Conservation (phyloP, 768 basidiomycete genomes). For the Xerocomus potaroensis region DNA sequence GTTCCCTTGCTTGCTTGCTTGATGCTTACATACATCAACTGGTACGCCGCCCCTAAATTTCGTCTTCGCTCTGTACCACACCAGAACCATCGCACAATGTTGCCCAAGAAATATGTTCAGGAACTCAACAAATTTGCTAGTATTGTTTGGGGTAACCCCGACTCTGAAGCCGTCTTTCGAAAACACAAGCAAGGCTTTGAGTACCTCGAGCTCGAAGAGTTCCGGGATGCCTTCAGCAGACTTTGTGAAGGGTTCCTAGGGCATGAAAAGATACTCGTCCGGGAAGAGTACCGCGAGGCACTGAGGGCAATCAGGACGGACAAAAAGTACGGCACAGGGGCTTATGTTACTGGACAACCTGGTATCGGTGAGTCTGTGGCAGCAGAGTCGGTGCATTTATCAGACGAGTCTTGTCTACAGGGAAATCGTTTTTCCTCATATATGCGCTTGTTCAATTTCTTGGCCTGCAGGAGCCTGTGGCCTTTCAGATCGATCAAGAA, state of each 20-base stretch:
- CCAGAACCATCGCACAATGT: too few relatives aligned
- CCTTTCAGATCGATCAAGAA: neutral
- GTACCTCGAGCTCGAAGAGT: neutral
- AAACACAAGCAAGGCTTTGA: neutral
- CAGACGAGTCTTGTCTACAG: too few relatives aligned
- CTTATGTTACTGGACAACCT: neutral
- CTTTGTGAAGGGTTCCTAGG: neutral
- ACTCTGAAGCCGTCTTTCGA: too few relatives aligned
- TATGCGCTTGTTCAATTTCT: neutral
- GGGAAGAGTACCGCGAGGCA: neutral
- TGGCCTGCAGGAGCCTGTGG: neutral
- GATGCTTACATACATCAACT: too few relatives aligned
- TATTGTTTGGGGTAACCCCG: too few relatives aligned
- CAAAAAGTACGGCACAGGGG: neutral
- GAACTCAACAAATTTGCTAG: too few relatives aligned
- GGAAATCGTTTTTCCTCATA: neutral
- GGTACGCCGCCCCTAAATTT: too few relatives aligned
- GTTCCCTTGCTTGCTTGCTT: too few relatives aligned
- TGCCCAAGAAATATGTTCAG: too few relatives aligned
- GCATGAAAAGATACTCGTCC: neutral
- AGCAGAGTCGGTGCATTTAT: too few relatives aligned
- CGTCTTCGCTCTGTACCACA: too few relatives aligned
- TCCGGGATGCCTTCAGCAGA: neutral
- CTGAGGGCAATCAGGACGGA: neutral
- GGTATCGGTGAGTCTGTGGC: neutral